Conservation (phyloP, 805 yeast genomes). For the Pichia sporocuriosa region DNA sequence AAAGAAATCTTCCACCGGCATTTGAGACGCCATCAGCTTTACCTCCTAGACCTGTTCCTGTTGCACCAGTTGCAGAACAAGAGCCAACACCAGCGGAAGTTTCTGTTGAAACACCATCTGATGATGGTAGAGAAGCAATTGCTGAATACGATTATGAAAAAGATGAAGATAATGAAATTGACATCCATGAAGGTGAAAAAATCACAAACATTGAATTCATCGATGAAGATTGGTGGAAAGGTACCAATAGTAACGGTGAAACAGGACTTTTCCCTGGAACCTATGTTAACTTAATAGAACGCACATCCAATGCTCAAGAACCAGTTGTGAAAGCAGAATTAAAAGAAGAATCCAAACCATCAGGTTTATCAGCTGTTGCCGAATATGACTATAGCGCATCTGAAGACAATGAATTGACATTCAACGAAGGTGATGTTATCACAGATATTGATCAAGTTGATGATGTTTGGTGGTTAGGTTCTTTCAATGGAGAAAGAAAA, state of each 20-base stretch:
- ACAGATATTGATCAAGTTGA: constrained; percentile 81
- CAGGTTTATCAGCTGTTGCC: constrained; percentile 49
- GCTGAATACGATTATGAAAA: constrained; percentile 78
- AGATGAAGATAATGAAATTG: constrained; percentile 72
- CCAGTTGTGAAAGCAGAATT: constrained; percentile 11
- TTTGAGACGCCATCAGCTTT: constrained; percentile 16
- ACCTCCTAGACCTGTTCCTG: constrained; percentile 20
- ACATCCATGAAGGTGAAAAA: constrained; percentile 57
- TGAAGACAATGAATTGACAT: constrained; percentile 86
- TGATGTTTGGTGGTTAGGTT: constrained; percentile 97
- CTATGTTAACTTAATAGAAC: constrained; percentile 37
- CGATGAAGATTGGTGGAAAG: constrained; percentile 69
- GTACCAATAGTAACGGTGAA: constrained; percentile 34
- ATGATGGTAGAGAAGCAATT: constrained; percentile 41
- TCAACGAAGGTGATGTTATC: constrained; percentile 77
- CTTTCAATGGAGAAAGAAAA: constrained; percentile 68
- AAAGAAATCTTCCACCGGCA: background rate
- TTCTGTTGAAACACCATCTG: constrained; percentile 4
- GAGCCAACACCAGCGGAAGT: constrained; percentile 13
- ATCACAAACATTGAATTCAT: constrained; percentile 61
- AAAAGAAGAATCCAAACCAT: constrained; percentile 18
- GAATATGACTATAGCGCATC: constrained; percentile 80
- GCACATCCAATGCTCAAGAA: constrained; percentile 15
- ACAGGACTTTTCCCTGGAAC: constrained; percentile 52
- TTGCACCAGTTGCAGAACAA: constrained; percentile 13